Base-by-base conservation (phyloP, 306 rosid species). In the Prunus campanulata region DNA sequence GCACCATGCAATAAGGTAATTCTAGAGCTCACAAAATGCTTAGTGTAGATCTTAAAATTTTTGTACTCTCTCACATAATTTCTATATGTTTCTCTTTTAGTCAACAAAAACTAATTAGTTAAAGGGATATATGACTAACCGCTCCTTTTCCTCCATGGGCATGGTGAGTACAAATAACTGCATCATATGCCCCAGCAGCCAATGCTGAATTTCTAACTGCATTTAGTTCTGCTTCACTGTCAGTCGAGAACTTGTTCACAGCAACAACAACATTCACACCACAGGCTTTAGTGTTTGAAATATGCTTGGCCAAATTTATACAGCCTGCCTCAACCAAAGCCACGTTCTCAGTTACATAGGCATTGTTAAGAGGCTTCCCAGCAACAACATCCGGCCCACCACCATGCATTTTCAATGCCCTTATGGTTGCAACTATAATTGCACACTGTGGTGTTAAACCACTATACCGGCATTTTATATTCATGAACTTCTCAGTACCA, bases 81-180 rank as follows among this genome's bases (percentile, higher is more conserved):
- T 44, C 39, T 3, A 24, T 66, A 27, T 19, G 27, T 27, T 62
- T n/a, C 8, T 35, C 42, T 35, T 0, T 56, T 16, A 20, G 59
- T 35, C 32, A 62, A 61, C 3, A 4, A 48, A 29, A 48, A 11
- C 2, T 67, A 57, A 65, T 1, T 13, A 50, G 57, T 62, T 19
- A 39, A 60, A 39, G 30, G 39, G 48, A 54, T 22, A 18, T 71
- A 68, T 74, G 69, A 87, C 96, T 85, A 81, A 95, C 99, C 57
- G 99, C 99, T 89, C 99, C 99, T 81, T 47, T 90, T 84, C 99
- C 99, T 74, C 99, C 99, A 72, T 92, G 96, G 27, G 99, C 99
- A 62, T 95, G 99, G 82, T 95, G 99, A 75, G 87, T 70, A 82
- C 97, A 95, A 72, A 95, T 85, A 48, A 95, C 89, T 24, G 99